Evolutionary conservation across 2,329 filamentous ascomycete genomes (phyloP), one percentile per base, ranked within the genome.

Genomic region (Alternaria arbusti): DNA sequence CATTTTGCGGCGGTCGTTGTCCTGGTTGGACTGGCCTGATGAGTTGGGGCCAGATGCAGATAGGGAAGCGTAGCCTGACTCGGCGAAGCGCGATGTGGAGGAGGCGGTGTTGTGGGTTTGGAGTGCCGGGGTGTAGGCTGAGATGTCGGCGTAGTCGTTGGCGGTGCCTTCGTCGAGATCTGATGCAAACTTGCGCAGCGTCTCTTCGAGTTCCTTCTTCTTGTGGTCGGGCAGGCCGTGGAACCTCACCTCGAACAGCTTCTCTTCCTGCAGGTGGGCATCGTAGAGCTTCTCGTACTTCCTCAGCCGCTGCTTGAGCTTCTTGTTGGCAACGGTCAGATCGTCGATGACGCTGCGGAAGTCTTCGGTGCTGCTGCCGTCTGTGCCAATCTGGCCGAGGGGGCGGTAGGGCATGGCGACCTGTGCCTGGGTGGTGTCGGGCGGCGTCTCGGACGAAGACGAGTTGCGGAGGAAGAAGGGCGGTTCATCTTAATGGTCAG

Each of bases 261-360:
- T 93, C 28, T 96, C 92, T 50, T 90, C 88, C 32, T 89, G 86
- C 54, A 94, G 80, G 66, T 90, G 87, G 45, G 89, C 85, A 17
- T 89, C 88, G 2, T 90, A 88, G 25, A 87, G 81, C 66, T 88
- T 89, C 76, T 91, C 90, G 65, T 92, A 92, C 57, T 87, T 89
- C 71, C 87, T 90, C 58, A 96, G 73, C 71, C 89, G 88, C 69
- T 90, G 89, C 80, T 90, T 94, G 64, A 96, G 78, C 55, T 88
- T 90, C 76, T 93, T 92, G 75, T 96, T 96, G 74, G 94, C 91
- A 25, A 97, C 84, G 0, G 93, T 97, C 62, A 97, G 80, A 75
- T 97, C 93, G 72, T 97, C 93, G 51, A 97, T 96, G 15, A 97
- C 92, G 68, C 91, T 91, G 50, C 93, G 86, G 64, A 89, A 94